Evolutionary conservation across 371 early-diverging fungal species (phyloP).

Genomic region (Mortierella sp.): DNA sequence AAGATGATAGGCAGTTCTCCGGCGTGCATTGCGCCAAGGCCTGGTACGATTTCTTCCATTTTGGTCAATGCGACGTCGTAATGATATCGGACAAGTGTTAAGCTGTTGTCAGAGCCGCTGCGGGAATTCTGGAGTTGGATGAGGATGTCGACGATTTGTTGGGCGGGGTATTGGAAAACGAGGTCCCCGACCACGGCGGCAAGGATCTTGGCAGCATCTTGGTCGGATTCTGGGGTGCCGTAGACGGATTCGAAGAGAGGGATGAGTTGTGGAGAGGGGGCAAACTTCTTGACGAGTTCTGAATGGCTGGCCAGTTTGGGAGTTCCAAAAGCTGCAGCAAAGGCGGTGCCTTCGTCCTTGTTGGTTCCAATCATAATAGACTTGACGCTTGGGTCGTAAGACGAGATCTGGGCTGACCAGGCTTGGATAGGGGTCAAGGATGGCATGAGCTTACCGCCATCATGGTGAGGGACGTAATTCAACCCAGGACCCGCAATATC

Average conservation of each 20-base stretch:
- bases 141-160: background rate
- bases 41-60: background rate
- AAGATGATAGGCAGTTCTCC: slow-evolving; percentile 13
- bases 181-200: slow-evolving; percentile 1
- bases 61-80: slow-evolving; percentile 1
- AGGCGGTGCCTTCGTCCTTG: slow-evolving; percentile 16
- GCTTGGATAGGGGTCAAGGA: slow-evolving; percentile 3
- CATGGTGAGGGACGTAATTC: background rate
- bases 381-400: slow-evolving; percentile 15
- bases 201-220: background rate
- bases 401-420: background rate
- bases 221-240: background rate
- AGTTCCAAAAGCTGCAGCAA: background rate
- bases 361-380: slow-evolving; percentile 11
- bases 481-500: background rate
- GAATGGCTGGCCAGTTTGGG: background rate
- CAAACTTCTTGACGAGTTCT: background rate
- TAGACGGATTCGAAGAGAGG: slow-evolving; percentile 3
- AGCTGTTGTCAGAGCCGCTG: background rate
- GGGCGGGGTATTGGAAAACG: slow-evolving; percentile 3
- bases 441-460: slow-evolving; percentile 19
- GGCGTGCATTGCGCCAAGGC: slow-evolving; percentile 15
- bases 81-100: background rate
- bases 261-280: background rate
- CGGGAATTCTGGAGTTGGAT: background rate